Conservation (phyloP, 306 rosid genomes). For the Senna siamea region DNA sequence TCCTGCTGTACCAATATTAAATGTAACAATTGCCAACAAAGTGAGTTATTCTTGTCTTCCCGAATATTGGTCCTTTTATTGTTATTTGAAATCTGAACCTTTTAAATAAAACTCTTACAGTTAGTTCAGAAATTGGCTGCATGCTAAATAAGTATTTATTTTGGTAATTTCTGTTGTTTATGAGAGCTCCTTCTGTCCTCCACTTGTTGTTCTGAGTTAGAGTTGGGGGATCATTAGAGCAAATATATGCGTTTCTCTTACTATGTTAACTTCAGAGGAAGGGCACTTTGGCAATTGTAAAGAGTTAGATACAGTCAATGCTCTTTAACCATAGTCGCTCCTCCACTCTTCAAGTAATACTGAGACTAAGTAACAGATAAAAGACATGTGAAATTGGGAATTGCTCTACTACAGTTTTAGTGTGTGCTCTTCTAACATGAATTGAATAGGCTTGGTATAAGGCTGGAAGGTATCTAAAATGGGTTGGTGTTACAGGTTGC, state of each 20-base stretch:
- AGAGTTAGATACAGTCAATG: constrained; percentile 10
- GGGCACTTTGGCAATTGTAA: background rate
- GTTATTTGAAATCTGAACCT: constrained; percentile 24
- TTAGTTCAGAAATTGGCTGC: constrained; percentile 19
- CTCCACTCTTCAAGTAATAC: background rate
- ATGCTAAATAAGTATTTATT: constrained; percentile 16
- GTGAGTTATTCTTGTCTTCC: constrained; percentile 55
- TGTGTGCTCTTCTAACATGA: constrained; percentile 15
- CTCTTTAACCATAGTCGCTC: background rate
- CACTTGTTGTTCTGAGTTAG: constrained; percentile 9
- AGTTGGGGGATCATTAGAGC: constrained; percentile 19
- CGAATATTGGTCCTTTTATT: background rate
- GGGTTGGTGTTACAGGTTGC: constrained; percentile 18
- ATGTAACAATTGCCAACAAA: constrained; percentile 51
- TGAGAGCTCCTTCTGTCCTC: constrained; percentile 13
- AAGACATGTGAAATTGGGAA: constrained; percentile 13
- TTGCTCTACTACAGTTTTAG: constrained; percentile 16
- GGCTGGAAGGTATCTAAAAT: constrained; percentile 5
- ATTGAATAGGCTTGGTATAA: constrained; percentile 18
- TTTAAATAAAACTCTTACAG: background rate
- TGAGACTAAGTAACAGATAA: constrained; percentile 14
- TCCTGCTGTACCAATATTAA: constrained; percentile 74
- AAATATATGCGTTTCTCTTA: background rate
- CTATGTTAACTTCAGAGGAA: constrained; percentile 11
- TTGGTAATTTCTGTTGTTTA: background rate